phyloP scores from a whole-genome alignment of 2,329 filamentous ascomycete genomes.

The Ustulina deusta region DNA sequence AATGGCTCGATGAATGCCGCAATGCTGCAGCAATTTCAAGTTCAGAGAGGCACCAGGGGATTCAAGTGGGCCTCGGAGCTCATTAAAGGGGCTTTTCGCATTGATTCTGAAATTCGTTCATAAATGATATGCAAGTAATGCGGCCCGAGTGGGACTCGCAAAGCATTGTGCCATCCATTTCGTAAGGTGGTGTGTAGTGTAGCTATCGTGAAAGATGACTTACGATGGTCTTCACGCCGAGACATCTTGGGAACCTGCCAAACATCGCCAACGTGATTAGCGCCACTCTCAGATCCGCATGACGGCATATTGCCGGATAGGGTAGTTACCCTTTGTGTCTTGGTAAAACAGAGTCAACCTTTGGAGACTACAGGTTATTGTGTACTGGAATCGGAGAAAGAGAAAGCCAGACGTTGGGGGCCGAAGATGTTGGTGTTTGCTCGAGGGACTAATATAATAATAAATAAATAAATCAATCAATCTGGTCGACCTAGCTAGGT shows the following conservation, averaged over 20 bases:
- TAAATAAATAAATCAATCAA: too few relatives aligned
- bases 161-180: too few relatives aligned
- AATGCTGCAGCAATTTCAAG: too few relatives aligned
- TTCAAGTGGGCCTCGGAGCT: too few relatives aligned
- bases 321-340: conserved; percentile 37
- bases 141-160: conserved; percentile 3
- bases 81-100: too few relatives aligned
- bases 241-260: conserved; percentile 27
- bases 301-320: conserved; percentile 32
- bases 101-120: too few relatives aligned
- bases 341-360: conserved; percentile 11
- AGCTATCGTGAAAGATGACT: conserved; percentile 15
- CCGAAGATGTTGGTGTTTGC: conserved; percentile 8
- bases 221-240: conserved; percentile 24
- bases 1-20: neutral
- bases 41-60: too few relatives aligned
- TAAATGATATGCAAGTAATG: too few relatives aligned
- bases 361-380: conserved; percentile 11
- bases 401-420: conserved; percentile 21
- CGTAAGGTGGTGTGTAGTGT: neutral
- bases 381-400: conserved; percentile 2
- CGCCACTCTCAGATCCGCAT: conserved; percentile 6
- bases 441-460: too few relatives aligned
- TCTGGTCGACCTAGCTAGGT: too few relatives aligned
- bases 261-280: conserved; percentile 20